Conservation (phyloP, 129 eudicot genomes). For the Helichrysum umbraculigerum region DNA sequence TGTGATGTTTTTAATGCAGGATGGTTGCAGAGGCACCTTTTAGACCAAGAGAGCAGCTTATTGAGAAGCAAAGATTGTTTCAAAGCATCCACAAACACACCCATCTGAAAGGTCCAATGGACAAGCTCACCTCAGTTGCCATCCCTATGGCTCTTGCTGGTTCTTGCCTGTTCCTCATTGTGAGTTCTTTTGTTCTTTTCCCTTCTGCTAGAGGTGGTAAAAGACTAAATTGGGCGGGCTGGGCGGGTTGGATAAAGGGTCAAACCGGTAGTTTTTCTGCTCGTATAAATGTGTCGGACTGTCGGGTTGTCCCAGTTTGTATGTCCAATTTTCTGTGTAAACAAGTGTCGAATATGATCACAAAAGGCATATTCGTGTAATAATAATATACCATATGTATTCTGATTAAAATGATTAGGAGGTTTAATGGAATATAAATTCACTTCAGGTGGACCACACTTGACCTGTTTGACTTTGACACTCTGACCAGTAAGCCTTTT, state of each 20-base stretch:
- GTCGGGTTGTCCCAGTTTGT: not conserved
- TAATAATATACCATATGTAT: too few species aligned
- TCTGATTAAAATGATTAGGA: not conserved
- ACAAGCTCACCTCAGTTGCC: conserved; percentile 83
- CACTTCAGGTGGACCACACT: not conserved
- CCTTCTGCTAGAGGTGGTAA: not conserved
- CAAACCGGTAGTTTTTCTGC: not conserved
- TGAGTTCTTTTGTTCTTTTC: conserved; percentile 39
- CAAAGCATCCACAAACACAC: conserved; percentile 86
- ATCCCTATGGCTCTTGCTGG: conserved; percentile 85
- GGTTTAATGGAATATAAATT: not conserved
- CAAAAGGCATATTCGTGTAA: too few species aligned
- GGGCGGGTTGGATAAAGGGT: conserved; percentile 7
- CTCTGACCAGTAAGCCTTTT: not conserved
- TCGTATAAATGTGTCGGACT: not conserved
- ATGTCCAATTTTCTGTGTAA: not conserved
- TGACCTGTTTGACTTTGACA: not conserved
- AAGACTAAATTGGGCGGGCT: not conserved
- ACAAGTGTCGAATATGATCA: not conserved
- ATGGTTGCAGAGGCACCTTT: conserved; percentile 82
- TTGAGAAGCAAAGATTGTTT: conserved; percentile 66
- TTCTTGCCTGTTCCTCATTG: conserved; percentile 57
- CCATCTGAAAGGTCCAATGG: conserved; percentile 67
- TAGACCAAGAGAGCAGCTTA: conserved; percentile 81
- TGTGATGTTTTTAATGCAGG: conserved; percentile 40